phyloP scores from a whole-genome alignment of 345 rosid genomes.

The Pistacia integerrima region DNA sequence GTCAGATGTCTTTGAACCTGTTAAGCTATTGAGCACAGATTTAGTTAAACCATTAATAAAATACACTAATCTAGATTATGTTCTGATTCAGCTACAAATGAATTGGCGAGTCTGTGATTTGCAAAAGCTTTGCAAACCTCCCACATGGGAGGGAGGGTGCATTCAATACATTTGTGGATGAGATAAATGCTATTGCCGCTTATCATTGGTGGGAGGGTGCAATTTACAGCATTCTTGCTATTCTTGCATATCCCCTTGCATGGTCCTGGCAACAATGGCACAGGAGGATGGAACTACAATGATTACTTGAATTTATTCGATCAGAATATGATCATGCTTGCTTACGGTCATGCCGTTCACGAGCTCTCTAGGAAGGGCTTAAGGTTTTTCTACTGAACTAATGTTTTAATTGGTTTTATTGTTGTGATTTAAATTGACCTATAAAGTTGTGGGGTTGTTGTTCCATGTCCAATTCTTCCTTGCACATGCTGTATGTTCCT shows the following conservation, averaged over 20 bases:
- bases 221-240: constrained; percentile 71
- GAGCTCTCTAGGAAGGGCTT: constrained; percentile 98
- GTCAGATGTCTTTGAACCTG: no score
- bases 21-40: no score
- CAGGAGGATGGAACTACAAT: constrained; percentile 77
- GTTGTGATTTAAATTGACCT: background rate
- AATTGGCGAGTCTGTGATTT: constrained; percentile 60
- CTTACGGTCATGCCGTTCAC: constrained; percentile 95
- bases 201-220: constrained; percentile 99
- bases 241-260: constrained; percentile 83
- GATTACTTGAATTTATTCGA: constrained; percentile 90
- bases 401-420: constrained; percentile 9
- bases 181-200: constrained; percentile 89
- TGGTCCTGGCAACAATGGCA: constrained; percentile 99
- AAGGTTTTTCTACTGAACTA: constrained; percentile 57
- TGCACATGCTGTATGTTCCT: background rate
- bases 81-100: constrained; percentile 24
- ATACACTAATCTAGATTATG: constrained; percentile 25
- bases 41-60: no score
- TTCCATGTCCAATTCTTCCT: background rate
- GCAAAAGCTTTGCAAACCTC: no score
- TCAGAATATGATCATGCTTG: constrained; percentile 98
- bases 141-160: no score
- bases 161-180: constrained; percentile 91
- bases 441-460: background rate